A percentile compares a stretch with the other conserved stretches of the same genome.
Evolutionary conservation across 768 basidiomycete genomes (phyloP).

Genomic region (Calocera cornea): DNA sequence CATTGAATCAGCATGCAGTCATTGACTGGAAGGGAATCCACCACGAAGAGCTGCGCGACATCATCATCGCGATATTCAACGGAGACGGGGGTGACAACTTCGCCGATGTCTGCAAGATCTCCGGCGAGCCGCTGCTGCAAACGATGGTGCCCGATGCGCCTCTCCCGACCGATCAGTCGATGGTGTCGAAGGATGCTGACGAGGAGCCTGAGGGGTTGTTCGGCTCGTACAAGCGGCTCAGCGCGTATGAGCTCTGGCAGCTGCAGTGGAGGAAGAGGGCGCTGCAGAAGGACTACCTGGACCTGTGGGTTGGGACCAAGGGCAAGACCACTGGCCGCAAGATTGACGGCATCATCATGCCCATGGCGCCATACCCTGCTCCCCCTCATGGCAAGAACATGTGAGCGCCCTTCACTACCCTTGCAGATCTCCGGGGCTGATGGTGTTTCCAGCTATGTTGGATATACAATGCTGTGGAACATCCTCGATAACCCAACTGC

Average conservation of each 20-base stretch:
- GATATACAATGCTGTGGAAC: constrained; percentile 56
- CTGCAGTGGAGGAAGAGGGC: constrained; percentile 38
- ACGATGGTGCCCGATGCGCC: constrained; percentile 31
- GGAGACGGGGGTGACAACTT: constrained; percentile 40
- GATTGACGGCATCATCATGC: constrained; percentile 60
- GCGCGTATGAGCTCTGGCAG: constrained; percentile 57
- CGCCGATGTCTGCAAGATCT: constrained; percentile 9
- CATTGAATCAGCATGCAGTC: constrained; percentile 29
- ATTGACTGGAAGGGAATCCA: constrained; percentile 53
- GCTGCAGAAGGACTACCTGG: constrained; percentile 43
- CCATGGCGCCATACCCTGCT: constrained; percentile 46
- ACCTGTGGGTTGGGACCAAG: constrained; percentile 46
- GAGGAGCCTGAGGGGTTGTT: constrained; percentile 8
- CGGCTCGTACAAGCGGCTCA: constrained; percentile 16
- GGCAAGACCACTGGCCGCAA: constrained; percentile 51
- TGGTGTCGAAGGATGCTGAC: constrained; percentile 10
- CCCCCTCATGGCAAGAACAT: constrained; percentile 46
- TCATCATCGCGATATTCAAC: constrained; percentile 34
- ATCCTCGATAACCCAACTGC: constrained; percentile 50
- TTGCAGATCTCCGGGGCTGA: background rate
- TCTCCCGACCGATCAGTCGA: background rate
- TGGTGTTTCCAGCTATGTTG: constrained; percentile 26
- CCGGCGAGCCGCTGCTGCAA: constrained; percentile 42
- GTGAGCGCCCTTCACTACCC: constrained; percentile 25
- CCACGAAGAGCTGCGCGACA: constrained; percentile 34